phyloP scores from a whole-genome alignment of 768 basidiomycete genomes.

The Harrya chromipes region DNA sequence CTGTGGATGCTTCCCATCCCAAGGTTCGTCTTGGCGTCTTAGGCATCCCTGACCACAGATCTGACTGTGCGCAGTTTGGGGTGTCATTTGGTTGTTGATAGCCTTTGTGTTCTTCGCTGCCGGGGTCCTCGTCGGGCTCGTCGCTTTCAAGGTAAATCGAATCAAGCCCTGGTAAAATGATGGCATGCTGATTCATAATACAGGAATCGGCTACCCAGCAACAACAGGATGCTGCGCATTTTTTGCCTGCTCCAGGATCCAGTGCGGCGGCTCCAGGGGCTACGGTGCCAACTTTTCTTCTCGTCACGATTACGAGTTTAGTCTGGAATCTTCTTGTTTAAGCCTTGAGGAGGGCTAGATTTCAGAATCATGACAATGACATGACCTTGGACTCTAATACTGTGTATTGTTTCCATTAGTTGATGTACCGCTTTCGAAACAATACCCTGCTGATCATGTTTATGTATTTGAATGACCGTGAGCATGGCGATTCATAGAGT shows the following conservation, averaged over 20 bases:
- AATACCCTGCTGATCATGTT: neutral
- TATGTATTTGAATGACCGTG: too few species aligned
- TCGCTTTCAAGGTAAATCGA: slow-evolving; percentile 70
- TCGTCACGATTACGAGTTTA: slow-evolving; percentile 20
- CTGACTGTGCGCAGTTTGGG: slow-evolving; percentile 60
- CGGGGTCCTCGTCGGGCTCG: slow-evolving; percentile 75
- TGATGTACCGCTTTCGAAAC: neutral
- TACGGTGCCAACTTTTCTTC: slow-evolving; percentile 20
- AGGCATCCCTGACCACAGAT: neutral
- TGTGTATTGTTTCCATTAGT: neutral
- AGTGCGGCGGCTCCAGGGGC: slow-evolving; percentile 33
- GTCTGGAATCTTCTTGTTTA: slow-evolving; percentile 26
- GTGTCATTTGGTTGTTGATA: slow-evolving; percentile 80
- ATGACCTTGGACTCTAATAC: neutral
- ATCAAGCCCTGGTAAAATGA: neutral
- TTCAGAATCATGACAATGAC: neutral
- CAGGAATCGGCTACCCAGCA: slow-evolving; percentile 64
- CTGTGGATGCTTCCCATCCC: slow-evolving; percentile 83
- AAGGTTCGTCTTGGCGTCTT: slow-evolving; percentile 42
- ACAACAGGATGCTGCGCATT: slow-evolving; percentile 46
- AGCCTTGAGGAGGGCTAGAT: slow-evolving; percentile 1
- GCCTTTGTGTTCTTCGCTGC: slow-evolving; percentile 72
- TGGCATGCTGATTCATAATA: neutral
- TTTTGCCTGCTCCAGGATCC: slow-evolving; percentile 60
- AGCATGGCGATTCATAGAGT: too few species aligned